Base-by-base conservation (phyloP, 371 early-diverging fungal genomes). In the Apophysomyces ossiformis region DNA sequence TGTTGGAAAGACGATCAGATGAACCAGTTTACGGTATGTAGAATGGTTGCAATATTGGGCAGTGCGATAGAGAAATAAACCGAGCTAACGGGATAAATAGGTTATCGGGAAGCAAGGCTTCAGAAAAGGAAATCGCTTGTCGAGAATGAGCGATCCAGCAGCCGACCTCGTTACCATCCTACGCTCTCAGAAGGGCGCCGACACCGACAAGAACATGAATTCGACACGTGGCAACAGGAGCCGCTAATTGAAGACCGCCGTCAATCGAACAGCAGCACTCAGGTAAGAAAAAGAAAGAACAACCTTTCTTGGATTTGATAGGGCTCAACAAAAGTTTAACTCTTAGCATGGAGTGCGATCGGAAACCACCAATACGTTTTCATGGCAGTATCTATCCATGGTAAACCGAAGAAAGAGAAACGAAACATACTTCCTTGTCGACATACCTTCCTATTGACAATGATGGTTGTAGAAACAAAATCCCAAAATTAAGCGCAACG, bases 401-500 rank as follows among this genome's bases (percentile, higher is more conserved):
- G 70, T 69, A 58, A 65, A 13, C 41, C 13, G 5, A 47, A 37
- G 37, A 62, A n/a, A 44, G 11, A 18, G 1, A 2, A 15, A 15
- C n/a, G 6, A 56, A n/a, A 18, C 57, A 13, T 16, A 26, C 32
- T 1, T 26, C 32, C 2, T 26, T 26, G 32, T 26, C 2, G 32
- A 26, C 32, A 26, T 26, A 26, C 32, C 3, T 26, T 26, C 32
- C 32, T 26, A 26, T 41, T 41, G 41, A 41, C 13, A 41, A 41
- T 41, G 41, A 41, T 41, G 8, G 21, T 16, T 61, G 39, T 72
- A 83, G 83, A 84, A 82, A 69, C 75, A 83, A 63, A 79, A 82
- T 71, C 83, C 83, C 57, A 79, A 74, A 65, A 76, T 83, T 45
- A 85, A 85, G 68, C 72, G 81, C 46, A 85, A 85, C 75, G 85